Conservation (phyloP, 2,329 filamentous ascomycete species). For the Trichophyton simii region DNA sequence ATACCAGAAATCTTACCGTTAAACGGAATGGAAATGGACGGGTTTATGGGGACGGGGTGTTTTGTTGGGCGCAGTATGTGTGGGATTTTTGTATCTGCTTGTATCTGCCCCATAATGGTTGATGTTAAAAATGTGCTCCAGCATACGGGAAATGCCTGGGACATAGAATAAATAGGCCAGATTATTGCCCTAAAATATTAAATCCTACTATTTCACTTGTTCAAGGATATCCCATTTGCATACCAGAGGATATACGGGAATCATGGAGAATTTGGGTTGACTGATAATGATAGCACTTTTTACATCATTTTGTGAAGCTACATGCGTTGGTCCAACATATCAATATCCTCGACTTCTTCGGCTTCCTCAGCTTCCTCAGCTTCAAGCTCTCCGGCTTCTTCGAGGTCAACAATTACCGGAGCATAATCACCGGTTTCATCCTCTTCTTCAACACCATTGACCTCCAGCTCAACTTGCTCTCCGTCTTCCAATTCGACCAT, state of each 20-base stretch:
- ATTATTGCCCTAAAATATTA: constrained; percentile 5
- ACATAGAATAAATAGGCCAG: constrained; percentile 6
- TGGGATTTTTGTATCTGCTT: constrained; percentile 3
- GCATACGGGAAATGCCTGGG: constrained; percentile 2
- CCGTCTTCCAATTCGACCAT: constrained; percentile 52
- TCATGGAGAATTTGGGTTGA: neutral
- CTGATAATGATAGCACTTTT: neutral
- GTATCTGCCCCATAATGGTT: constrained; percentile 4
- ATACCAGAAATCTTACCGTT: constrained; percentile 99
- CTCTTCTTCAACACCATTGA: constrained; percentile 43
- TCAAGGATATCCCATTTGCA: neutral
- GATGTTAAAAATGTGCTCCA: constrained; percentile 4
- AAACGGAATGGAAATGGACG: constrained; percentile 32
- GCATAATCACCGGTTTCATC: constrained; percentile 55
- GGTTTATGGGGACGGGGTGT: constrained; percentile 6
- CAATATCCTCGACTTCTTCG: neutral
- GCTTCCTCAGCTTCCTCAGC: neutral
- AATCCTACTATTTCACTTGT: constrained; percentile 3
- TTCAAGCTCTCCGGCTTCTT: constrained; percentile 10
- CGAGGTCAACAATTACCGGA: constrained; percentile 45
- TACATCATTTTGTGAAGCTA: neutral
- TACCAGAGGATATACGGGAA: too few species aligned
- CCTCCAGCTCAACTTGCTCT: constrained; percentile 48
- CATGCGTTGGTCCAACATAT: constrained; percentile 1
- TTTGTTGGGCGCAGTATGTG: constrained; percentile 1